These are phyloP conservation scores for Sclerotinia trifoliorum DNA, from an alignment of 2,329 filamentous ascomycete genomes.

Conservation along the genomic window DNA sequence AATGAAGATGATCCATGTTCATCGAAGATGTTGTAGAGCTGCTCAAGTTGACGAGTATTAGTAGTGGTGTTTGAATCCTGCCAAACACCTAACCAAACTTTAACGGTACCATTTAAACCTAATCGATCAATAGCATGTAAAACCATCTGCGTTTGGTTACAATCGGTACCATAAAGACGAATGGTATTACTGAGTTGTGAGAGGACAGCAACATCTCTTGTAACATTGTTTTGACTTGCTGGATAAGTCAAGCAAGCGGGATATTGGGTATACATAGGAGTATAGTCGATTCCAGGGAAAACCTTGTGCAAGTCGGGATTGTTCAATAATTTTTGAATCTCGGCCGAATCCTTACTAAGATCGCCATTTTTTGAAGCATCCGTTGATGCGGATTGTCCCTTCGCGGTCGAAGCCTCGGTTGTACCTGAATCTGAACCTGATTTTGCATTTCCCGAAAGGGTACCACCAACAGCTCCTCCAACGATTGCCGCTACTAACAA, in stretches of 20 bases:
- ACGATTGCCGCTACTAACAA: constrained; percentile 69
- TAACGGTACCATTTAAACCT: constrained; percentile 68
- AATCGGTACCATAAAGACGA: constrained; percentile 91
- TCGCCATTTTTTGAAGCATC: constrained; percentile 66
- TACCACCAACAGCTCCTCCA: constrained; percentile 68
- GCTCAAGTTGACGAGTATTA: constrained; percentile 74
- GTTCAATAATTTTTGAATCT: constrained; percentile 79
- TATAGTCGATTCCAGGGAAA: constrained; percentile 95
- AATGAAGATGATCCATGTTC: constrained; percentile 67
- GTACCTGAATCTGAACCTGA: constrained; percentile 38
- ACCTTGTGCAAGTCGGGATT: constrained; percentile 85
- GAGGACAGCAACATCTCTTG: constrained; percentile 84
- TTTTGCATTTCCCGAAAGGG: constrained; percentile 22
- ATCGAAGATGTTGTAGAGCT: constrained; percentile 83
- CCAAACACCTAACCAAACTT: constrained; percentile 95
- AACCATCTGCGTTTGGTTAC: constrained; percentile 95
- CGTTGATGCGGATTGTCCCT: constrained; percentile 49
- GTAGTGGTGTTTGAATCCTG: constrained; percentile 81
- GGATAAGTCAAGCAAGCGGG: constrained; percentile 75
- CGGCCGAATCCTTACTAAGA: constrained; percentile 67
- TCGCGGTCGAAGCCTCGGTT: constrained; percentile 31
- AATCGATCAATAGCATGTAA: constrained; percentile 77
- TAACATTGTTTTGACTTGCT: constrained; percentile 91
- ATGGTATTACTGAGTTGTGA: constrained; percentile 86
- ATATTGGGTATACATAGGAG: constrained; percentile 85